These are phyloP conservation scores for Rhodotorula taiwanensis DNA, from an alignment of 768 basidiomycete genomes.

Conservation along the genomic window DNA sequence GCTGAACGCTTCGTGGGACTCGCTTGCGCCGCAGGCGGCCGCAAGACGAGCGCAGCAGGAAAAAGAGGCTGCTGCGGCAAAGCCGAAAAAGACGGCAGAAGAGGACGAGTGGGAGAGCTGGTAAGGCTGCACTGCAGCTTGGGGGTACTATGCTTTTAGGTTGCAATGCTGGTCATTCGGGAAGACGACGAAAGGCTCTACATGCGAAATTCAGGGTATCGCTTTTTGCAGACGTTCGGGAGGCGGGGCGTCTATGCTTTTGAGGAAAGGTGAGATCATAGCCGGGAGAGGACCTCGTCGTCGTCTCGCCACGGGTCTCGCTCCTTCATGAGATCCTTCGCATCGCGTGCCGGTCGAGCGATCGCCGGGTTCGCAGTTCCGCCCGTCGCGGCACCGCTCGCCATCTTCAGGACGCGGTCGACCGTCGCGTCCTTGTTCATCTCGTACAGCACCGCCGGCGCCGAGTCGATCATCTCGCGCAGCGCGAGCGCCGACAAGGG, in stretches of 20 bases:
- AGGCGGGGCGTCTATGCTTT: too few relatives aligned
- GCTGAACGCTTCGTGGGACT: constrained; percentile 12
- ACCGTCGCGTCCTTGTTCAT: constrained; percentile 57
- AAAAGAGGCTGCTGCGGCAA: neutral
- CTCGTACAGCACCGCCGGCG: constrained; percentile 59
- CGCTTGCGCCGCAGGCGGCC: constrained; percentile 29
- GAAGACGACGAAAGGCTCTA: too few relatives aligned
- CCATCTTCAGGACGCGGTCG: constrained; percentile 61
- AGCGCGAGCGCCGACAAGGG: constrained; percentile 42
- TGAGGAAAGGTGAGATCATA: constrained; percentile 26
- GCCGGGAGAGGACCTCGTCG: constrained; percentile 41
- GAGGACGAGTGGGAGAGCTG: constrained; percentile 34
- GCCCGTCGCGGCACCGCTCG: constrained; percentile 48
- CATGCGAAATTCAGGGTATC: too few relatives aligned
- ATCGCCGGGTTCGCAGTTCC: constrained; percentile 51
- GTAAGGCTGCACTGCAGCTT: neutral
- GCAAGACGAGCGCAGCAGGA: constrained; percentile 2
- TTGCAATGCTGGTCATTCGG: too few relatives aligned
- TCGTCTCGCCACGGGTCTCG: constrained; percentile 45
- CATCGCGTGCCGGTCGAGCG: constrained; percentile 72
- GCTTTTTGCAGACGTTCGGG: too few relatives aligned
- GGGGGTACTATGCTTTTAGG: too few relatives aligned
- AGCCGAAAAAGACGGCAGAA: constrained; percentile 1
- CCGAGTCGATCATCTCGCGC: constrained; percentile 44
- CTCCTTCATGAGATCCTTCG: constrained; percentile 59